Base-by-base conservation (phyloP, 192 early-diverging fungal genomes). In the Linnemannia exigua region DNA sequence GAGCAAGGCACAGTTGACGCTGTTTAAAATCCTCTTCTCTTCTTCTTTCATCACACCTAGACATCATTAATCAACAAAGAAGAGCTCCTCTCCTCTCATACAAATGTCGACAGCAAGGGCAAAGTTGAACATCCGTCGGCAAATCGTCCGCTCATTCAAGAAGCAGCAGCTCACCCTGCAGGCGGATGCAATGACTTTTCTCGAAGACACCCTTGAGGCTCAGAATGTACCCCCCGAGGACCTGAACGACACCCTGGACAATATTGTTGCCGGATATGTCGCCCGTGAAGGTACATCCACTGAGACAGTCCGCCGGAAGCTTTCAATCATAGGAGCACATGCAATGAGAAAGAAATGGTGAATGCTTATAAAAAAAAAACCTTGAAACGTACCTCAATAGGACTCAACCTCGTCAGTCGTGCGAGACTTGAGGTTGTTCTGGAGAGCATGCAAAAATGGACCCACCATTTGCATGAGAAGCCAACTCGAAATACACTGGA, bases 91-190 rank as follows among this genome's bases (percentile, higher is more conserved):
- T 7, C 17, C 28, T 37, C 17, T 17, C 44, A 58, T 19, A 36
- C 74, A 20, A 44, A 86, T 86, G 84, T 86, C 84, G 19, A 70
- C 77, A 22, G 31, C 83, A 25, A 86, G 73, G 74, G 74, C 84
- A 54, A 86, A 72, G 78, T 80, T 86, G 74, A 70, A 70, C 31
- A 54, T 80, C 17, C 78, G 84, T 15, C 74, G 78, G 25, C 84
- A 79, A 51, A 95, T 96, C 79, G 95, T 93, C 78, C 89, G 92
- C 72, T 88, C 94, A 8, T 95, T 98, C 81, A 94, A 94, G 72
- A 95, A 94, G 70, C 93, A 95, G 88, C 94, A 95, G 63, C 93
- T 97, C 48, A 93, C 93, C 51, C 87, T 97, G 3, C 92, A 95
- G 67, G 88, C 92, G 14, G 96, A 96, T 80, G 95, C 97, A 15